Percentiles rank a stretch among this genome's conserved stretches.
These are phyloP conservation scores for Sporormia fimetaria DNA, from an alignment of 495 filamentous ascomycete species.

Conservation along the genomic window DNA sequence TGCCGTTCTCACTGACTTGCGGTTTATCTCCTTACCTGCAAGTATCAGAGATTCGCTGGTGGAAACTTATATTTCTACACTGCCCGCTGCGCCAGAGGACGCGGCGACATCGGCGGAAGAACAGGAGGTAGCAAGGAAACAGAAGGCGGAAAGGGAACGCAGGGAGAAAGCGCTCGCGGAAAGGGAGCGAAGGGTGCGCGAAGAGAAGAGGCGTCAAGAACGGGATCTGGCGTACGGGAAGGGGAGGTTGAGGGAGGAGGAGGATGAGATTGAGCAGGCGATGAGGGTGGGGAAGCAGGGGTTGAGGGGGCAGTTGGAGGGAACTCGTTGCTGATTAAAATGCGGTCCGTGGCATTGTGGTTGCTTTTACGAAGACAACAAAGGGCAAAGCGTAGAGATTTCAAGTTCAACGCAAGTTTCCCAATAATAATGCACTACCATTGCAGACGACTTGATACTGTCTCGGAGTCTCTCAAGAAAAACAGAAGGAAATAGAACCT, in stretches of 20 bases:
- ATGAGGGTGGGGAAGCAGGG: slow-evolving; percentile 68
- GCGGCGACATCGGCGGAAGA: slow-evolving; percentile 43
- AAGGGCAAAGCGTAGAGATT: too few species aligned
- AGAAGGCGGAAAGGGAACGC: slow-evolving; percentile 51
- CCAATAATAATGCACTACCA: too few species aligned
- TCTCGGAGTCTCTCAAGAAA: too few species aligned
- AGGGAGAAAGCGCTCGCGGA: slow-evolving; percentile 67
- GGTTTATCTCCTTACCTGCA: slow-evolving; percentile 68
- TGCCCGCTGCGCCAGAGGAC: slow-evolving; percentile 53
- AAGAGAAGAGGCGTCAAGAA: slow-evolving; percentile 59
- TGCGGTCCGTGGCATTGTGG: too few species aligned
- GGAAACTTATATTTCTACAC: slow-evolving; percentile 60
- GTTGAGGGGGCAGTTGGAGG: slow-evolving; percentile 20
- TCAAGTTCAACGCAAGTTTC: too few species aligned
- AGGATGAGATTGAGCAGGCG: slow-evolving; percentile 65
- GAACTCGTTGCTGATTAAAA: too few species aligned
- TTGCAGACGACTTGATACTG: too few species aligned
- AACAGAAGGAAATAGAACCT: too few species aligned
- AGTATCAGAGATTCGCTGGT: slow-evolving; percentile 61
- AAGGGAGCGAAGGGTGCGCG: slow-evolving; percentile 58
- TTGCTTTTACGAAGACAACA: too few species aligned
- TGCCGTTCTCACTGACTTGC: slow-evolving; percentile 58
- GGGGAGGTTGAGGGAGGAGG: slow-evolving; percentile 59
- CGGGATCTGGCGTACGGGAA: slow-evolving; percentile 55
- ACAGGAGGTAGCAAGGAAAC: slow-evolving; percentile 46